Conservation (phyloP, 2,329 filamentous ascomycete genomes). For the Scedosporium minutisporum region DNA sequence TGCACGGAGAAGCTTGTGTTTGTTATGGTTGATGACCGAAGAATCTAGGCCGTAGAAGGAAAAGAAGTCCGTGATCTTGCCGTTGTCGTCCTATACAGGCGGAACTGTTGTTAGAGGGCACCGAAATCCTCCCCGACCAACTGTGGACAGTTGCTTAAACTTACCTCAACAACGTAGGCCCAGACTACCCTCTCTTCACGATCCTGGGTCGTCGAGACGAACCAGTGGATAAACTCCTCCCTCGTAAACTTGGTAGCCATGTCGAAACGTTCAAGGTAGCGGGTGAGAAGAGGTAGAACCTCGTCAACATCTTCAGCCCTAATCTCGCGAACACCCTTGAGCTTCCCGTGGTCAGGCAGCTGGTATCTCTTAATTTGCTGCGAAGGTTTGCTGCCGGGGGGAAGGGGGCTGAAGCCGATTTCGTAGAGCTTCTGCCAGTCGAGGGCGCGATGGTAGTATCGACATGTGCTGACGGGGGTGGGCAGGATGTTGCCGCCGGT, state of each 20-base stretch:
- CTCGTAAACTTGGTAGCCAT: conserved; percentile 73
- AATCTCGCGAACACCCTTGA: conserved; percentile 71
- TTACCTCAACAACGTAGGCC: conserved; percentile 80
- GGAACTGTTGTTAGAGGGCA: not conserved
- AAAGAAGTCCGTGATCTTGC: conserved; percentile 91
- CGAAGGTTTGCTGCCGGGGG: conserved; percentile 70
- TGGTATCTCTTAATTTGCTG: conserved; percentile 82
- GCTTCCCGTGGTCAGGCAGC: conserved; percentile 64
- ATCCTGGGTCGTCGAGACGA: conserved; percentile 43
- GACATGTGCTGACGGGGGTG: conserved; percentile 82
- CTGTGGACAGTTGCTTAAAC: conserved; percentile 7
- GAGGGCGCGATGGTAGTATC: conserved; percentile 89
- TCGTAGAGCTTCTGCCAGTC: conserved; percentile 97
- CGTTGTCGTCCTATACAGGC: conserved; percentile 40
- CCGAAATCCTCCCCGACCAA: too few relatives aligned
- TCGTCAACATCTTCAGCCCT: conserved; percentile 65
- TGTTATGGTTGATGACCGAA: conserved; percentile 73
- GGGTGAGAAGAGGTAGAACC: conserved; percentile 63
- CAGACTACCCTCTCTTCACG: conserved; percentile 77
- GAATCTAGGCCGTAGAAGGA: conserved; percentile 95
- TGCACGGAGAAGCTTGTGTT: conserved; percentile 71
- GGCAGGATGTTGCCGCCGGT: conserved; percentile 87
- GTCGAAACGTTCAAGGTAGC: conserved; percentile 72
- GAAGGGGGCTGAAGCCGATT: conserved; percentile 85
- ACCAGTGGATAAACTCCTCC: conserved; percentile 81